Conservation (phyloP, 2,329 filamentous ascomycete genomes). For the Dactylellina leptospora region DNA sequence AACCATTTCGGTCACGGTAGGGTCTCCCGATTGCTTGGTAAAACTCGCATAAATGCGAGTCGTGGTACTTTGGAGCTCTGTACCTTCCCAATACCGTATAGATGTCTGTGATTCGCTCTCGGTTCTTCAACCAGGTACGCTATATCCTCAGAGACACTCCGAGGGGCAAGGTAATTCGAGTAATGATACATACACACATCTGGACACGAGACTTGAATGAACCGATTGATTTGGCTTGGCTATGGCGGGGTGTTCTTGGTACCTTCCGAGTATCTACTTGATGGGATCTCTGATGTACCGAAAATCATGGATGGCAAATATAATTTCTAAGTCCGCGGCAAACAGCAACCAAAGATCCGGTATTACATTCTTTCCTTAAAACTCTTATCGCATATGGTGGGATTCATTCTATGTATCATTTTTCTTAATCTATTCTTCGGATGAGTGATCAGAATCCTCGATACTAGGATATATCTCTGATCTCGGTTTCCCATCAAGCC, state of each 20-base stretch:
- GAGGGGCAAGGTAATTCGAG: neutral
- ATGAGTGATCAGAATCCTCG: neutral
- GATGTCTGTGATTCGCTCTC: neutral
- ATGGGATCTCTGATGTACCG: neutral
- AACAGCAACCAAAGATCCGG: no score
- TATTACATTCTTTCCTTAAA: no score
- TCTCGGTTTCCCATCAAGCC: no score
- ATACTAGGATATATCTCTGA: neutral
- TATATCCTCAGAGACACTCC: no score
- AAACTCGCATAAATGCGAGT: no score
- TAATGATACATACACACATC: neutral
- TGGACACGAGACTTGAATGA: neutral
- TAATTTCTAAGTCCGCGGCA: neutral
- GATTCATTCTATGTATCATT: neutral
- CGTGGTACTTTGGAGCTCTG: neutral
- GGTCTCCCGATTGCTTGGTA: no score
- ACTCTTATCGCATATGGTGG: neutral
- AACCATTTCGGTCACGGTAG: no score
- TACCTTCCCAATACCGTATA: slow-evolving; percentile 37
- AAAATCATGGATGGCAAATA: neutral
- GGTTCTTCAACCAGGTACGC: neutral
- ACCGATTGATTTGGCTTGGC: neutral
- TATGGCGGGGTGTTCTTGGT: neutral
- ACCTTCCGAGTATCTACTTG: neutral
- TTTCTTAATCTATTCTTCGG: neutral